phyloP scores from a whole-genome alignment of 306 rosid species.

The Parietaria judaica region DNA sequence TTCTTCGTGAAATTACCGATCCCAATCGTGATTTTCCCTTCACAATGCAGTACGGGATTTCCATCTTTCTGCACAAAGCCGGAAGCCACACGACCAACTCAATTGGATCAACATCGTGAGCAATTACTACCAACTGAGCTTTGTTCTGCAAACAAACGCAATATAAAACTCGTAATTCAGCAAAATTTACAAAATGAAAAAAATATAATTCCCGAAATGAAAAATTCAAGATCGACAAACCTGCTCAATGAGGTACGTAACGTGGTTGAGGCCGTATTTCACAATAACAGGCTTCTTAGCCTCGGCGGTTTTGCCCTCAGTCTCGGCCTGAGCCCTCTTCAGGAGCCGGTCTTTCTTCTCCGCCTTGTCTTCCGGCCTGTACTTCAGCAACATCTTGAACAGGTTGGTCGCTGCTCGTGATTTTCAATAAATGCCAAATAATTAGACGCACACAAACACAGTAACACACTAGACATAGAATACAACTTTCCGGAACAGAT shows the following conservation, averaged over 20 bases:
- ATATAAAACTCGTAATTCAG: background rate
- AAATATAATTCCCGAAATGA: background rate
- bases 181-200: background rate
- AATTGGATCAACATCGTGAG: slow-evolving; percentile 80
- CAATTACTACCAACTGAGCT: slow-evolving; percentile 72
- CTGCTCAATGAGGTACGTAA: slow-evolving; percentile 76
- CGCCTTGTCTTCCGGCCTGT: slow-evolving; percentile 68
- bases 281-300: slow-evolving; percentile 62
- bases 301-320: slow-evolving; percentile 53
- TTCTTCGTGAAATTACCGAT: slow-evolving; percentile 29
- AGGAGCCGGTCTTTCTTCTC: slow-evolving; percentile 64
- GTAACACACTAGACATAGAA: no score
- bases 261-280: slow-evolving; percentile 78
- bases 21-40: slow-evolving; percentile 78
- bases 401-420: slow-evolving; percentile 47
- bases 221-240: slow-evolving; percentile 9
- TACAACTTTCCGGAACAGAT: no score
- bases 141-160: slow-evolving; percentile 35
- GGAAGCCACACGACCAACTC: slow-evolving; percentile 84
- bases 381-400: slow-evolving; percentile 71
- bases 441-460: no score
- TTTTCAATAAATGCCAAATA: background rate
- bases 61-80: slow-evolving; percentile 76
- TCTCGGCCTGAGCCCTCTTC: slow-evolving; percentile 67
- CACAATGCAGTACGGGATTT: slow-evolving; percentile 73